These are phyloP conservation scores for Stylosanthes scabra DNA, from an alignment of 331 rosid genomes.

Conservation along the genomic window DNA sequence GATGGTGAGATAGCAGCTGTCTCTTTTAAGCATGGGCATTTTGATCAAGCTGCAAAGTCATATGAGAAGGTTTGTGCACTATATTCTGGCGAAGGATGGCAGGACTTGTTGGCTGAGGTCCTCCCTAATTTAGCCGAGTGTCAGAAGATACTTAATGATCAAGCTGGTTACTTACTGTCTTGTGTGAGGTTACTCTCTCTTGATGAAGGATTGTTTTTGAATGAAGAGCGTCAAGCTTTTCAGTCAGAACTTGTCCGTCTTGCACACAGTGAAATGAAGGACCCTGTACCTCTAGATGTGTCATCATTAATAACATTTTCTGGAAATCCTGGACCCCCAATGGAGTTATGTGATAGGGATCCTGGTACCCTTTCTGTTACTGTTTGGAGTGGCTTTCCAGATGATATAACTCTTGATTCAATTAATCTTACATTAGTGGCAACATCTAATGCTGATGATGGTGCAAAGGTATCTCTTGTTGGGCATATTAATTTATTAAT, in stretches of 20 bases:
- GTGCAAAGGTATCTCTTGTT: slow-evolving; percentile 77
- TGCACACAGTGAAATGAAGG: slow-evolving; percentile 96
- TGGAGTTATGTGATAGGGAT: slow-evolving; percentile 93
- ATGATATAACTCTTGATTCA: slow-evolving; percentile 94
- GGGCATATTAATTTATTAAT: slow-evolving; percentile 29
- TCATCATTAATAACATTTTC: slow-evolving; percentile 95
- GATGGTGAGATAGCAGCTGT: slow-evolving; percentile 99
- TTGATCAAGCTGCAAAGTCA: slow-evolving; percentile 97
- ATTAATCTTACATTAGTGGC: slow-evolving; percentile 90
- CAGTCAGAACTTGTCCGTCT: slow-evolving; percentile 88
- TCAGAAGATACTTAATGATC: slow-evolving; percentile 90
- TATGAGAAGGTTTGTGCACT: slow-evolving; percentile 99
- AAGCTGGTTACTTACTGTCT: slow-evolving; percentile 96
- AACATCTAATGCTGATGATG: slow-evolving; percentile 85
- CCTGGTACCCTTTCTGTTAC: slow-evolving; percentile 89
- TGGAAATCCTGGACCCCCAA: slow-evolving; percentile 92
- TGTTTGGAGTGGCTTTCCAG: slow-evolving; percentile 98
- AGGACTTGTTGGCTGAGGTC: slow-evolving; percentile 90
- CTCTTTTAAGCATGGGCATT: slow-evolving; percentile 76
- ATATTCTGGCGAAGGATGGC: slow-evolving; percentile 99
- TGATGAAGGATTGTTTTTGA: slow-evolving; percentile 85
- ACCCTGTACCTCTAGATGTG: slow-evolving; percentile 95
- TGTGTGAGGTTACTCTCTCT: slow-evolving; percentile 97
- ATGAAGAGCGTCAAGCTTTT: slow-evolving; percentile 90
- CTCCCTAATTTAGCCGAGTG: slow-evolving; percentile 96